Conservation (phyloP, 2,329 filamentous ascomycete species). For the Cercospora brassicicola region DNA sequence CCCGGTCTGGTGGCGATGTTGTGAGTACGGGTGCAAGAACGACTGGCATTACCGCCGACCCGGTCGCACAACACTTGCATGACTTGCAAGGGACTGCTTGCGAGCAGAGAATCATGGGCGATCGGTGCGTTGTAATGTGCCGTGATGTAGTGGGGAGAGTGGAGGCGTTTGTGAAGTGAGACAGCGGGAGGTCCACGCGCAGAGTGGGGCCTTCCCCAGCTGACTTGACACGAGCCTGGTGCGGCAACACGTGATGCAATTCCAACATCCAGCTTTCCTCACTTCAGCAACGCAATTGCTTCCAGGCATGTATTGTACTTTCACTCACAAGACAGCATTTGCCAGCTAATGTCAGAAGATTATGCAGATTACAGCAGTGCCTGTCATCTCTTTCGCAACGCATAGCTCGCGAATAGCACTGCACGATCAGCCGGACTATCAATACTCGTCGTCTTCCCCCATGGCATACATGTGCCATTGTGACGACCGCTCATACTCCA, state of each 20-base stretch:
- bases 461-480: neutral
- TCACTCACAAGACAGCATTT: neutral
- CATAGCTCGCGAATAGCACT: neutral
- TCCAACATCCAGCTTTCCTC: too few species aligned
- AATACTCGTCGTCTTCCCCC: neutral
- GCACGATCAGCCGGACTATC: neutral
- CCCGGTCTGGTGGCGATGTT: neutral
- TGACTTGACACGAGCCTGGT: neutral
- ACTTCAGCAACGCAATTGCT: neutral
- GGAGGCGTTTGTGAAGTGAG: neutral
- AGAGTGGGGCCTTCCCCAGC: neutral
- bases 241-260: neutral
- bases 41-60: neutral
- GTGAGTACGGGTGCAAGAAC: neutral
- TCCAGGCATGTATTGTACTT: neutral
- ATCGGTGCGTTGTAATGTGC: neutral
- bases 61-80: neutral
- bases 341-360: too few species aligned
- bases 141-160: neutral
- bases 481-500: neutral
- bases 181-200: neutral
- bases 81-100: constrained; percentile 9
- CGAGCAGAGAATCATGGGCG: constrained; percentile 10
- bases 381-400: neutral
- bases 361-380: neutral